Evolutionary conservation across 78 protist species (phyloP), one percentile per base, ranked within the genome.

Genomic region (Chrysochromulina tobinii): DNA sequence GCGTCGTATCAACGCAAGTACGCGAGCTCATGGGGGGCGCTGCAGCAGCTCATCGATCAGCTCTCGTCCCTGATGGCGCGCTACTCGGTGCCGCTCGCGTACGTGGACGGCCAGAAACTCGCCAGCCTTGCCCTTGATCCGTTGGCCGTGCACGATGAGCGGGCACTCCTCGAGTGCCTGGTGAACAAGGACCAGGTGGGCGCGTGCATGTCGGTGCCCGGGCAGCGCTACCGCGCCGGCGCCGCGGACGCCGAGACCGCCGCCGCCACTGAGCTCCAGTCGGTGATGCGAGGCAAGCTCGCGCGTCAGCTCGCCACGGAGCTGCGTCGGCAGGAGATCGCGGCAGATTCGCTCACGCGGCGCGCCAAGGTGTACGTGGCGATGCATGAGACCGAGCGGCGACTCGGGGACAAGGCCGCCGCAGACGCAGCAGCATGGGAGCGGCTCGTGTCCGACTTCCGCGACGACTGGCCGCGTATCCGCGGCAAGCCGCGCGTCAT

Each of bases 251-350:
- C 57, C 3, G 18, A 11, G 53, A 0, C 0, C 20, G 61, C 20
- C 20, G 93, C 93, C n/a, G 91, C 91, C 17, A 87, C 54, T 9
- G 6, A 0, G 25, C 7, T 91, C 53, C 93, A 91, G n/a, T 4
- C 67, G 18, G 64, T 5, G 11, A 15, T 2, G 48, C 48, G 81
- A 17, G 17, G 54, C 18, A 6, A 5, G 89, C 75, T 81, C 14
- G 54, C 21, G 57, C 81, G 79, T 14, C 5, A 53, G 72, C 9
- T 38, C 23, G 51, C 51, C 12, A 12, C 38, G 9, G 11, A 15
- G 55, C 51, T 25, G 7, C 7, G 7, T 7, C 7, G 12, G 12
- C 23, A 59, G 64, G 23, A 12, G 23, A 59, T 12, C 23, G 64
- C 64, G 12, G 64, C 64, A 12, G 23, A 14, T 59, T 7, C 12